phyloP scores from a whole-genome alignment of 1,284 basidiomycete species.

The Malassezia restricta region DNA sequence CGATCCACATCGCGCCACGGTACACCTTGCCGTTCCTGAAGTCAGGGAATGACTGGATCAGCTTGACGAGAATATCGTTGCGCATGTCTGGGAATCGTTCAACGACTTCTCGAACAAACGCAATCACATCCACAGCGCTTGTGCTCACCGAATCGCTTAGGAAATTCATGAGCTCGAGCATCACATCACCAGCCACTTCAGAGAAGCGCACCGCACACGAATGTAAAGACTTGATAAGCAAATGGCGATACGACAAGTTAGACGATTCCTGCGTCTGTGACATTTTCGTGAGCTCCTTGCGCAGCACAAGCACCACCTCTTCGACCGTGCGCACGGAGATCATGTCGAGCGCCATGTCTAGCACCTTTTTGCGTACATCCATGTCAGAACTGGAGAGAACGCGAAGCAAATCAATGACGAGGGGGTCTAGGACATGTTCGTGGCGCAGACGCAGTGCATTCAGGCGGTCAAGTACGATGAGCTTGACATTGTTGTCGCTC shows the following conservation, averaged over 20 bases:
- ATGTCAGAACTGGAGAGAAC: slow-evolving; percentile 85
- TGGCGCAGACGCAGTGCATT: slow-evolving; percentile 73
- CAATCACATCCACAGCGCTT: slow-evolving; percentile 84
- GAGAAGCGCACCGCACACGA: slow-evolving; percentile 92
- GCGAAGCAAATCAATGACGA: slow-evolving; percentile 92
- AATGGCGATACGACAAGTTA: slow-evolving; percentile 74
- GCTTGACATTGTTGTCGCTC: slow-evolving; percentile 97
- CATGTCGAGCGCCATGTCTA: slow-evolving; percentile 82
- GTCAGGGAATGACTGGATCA: slow-evolving; percentile 68
- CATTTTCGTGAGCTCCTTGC: slow-evolving; percentile 81
- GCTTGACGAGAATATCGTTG: slow-evolving; percentile 68
- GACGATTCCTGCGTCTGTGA: slow-evolving; percentile 53
- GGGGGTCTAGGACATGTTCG: slow-evolving; percentile 75
- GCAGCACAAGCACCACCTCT: slow-evolving; percentile 87
- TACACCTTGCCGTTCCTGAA: slow-evolving; percentile 97
- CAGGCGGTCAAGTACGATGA: slow-evolving; percentile 89
- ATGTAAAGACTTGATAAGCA: slow-evolving; percentile 95
- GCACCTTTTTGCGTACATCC: slow-evolving; percentile 87
- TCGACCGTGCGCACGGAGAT: slow-evolving; percentile 92
- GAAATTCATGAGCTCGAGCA: slow-evolving; percentile 97
- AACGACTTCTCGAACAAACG: slow-evolving; percentile 92
- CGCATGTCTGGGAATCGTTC: slow-evolving; percentile 92
- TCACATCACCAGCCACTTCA: slow-evolving; percentile 92
- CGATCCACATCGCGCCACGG: slow-evolving; percentile 91
- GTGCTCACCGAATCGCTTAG: slow-evolving; percentile 90